These are phyloP conservation scores for Colletotrichum sp. DNA, from an alignment of 2,329 filamentous ascomycete species.

Conservation along the genomic window DNA sequence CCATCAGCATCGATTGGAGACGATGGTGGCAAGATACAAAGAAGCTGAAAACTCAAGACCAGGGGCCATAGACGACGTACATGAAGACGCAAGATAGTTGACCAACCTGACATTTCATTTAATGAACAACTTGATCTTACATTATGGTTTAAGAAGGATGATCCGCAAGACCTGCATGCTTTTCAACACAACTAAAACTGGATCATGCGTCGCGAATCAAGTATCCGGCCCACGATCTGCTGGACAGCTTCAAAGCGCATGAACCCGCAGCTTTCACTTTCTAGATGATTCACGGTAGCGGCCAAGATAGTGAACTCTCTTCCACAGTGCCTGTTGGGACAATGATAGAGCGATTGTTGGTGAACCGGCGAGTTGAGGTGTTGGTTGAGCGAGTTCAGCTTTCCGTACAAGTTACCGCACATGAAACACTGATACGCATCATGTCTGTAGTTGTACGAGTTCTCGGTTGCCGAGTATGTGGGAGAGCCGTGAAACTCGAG, in stretches of 20 bases:
- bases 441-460: conserved; percentile 30
- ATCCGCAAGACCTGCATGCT: not conserved
- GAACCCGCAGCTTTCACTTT: conserved; percentile 46
- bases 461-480: conserved; percentile 44
- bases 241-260: conserved; percentile 42
- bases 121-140: not conserved
- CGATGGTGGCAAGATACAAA: not conserved
- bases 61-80: not conserved
- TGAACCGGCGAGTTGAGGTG: conserved; percentile 60
- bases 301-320: conserved; percentile 44
- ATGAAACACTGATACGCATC: conserved; percentile 51
- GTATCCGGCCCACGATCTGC: conserved; percentile 6
- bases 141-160: not conserved
- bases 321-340: conserved; percentile 37
- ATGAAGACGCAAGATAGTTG: not conserved
- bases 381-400: conserved; percentile 43
- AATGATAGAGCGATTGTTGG: conserved; percentile 43
- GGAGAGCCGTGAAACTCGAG: conserved; percentile 46
- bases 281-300: conserved; percentile 45
- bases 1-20: not conserved
- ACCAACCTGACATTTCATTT: not conserved
- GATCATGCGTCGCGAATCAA: conserved; percentile 27
- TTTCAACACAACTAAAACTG: not conserved
- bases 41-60: not conserved
- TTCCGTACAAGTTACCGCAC: conserved; percentile 41